Evolutionary conservation across 192 early-diverging fungal species (phyloP), one percentile per base, ranked within the genome.

Genomic region (Phycomyces nitens): DNA sequence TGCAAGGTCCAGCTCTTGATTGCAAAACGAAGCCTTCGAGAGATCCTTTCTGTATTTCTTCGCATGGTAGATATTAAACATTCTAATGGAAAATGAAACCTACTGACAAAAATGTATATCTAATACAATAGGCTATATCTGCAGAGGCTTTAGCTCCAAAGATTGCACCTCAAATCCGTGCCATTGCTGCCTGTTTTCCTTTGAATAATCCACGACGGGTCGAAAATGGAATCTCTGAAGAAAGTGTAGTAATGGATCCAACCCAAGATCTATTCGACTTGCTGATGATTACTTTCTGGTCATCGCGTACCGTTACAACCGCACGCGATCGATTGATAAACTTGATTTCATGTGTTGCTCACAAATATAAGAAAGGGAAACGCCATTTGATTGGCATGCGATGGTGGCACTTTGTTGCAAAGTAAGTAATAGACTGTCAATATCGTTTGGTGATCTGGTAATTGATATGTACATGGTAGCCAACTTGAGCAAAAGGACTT

Each of bases 331-430:
- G 66, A 34, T 24, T 73, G 44, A 23, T 68, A 1, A 34, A 41
- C 40, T 49, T 73, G 2, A 26, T 66, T 16, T 50, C 50, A 2
- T 63, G 65, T 21, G 44, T 63, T 8, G 20, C 61, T 8, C 71
- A 67, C 42, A 47, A 40, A 1, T 39, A 34, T 9, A 62, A 59
- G 14, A 40, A 26, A 60, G 58, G 61, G 21, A 57, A 57, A 21
- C 50, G 43, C 8, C 65, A 66, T 57, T 18, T 64, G 0, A 54
- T 73, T 14, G 71, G 71, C 0, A 73, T 68, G 65, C 60, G 71
- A 3, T 73, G 71, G 64, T 73, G 71, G 71, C 23, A 20, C 26
- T 68, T 68, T 57, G 64, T 73, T 29, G 47, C 65, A 39, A 56
- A 27, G 70, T 72, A 72, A 47, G 41, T 47, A 42, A 14, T 15